Percentiles rank a stretch among this genome's conserved stretches.
phyloP scores from a whole-genome alignment of 352 stramenopile species.

The Pythium phragmiticola region DNA sequence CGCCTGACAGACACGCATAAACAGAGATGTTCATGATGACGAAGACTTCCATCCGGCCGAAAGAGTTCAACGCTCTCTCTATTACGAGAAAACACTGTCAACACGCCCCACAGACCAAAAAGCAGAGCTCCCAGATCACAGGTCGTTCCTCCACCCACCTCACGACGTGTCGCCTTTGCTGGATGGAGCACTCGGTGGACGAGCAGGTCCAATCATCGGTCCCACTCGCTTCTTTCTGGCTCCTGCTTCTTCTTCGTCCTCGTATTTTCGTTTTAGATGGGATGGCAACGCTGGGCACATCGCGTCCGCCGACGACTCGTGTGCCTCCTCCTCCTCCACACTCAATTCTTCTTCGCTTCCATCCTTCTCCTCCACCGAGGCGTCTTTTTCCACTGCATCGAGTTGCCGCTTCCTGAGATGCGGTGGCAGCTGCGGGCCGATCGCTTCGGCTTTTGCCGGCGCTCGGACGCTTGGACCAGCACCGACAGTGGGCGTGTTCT shows the following conservation, averaged over 20 bases:
- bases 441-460: conserved; percentile 16
- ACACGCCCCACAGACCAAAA: neutral
- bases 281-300: conserved; percentile 65
- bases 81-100: neutral
- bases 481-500: neutral
- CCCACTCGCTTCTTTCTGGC: neutral
- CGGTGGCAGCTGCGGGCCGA: conserved; percentile 61
- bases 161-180: neutral
- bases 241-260: neutral
- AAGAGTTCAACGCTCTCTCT: neutral
- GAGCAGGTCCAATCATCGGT: conserved; percentile 3
- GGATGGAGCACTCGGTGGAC: neutral
- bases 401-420: conserved; percentile 27
- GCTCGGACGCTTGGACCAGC: neutral
- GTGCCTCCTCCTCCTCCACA: neutral
- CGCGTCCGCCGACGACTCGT: neutral
- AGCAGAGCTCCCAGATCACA: neutral
- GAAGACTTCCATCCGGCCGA: neutral
- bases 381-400: neutral
- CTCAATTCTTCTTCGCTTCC: neutral
- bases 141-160: neutral
- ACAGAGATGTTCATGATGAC: neutral
- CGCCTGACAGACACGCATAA: neutral
- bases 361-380: neutral
- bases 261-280: conserved; percentile 26